These are phyloP conservation scores for Elymus sibiricus DNA, from an alignment of 176 grass and related monocot genomes.

Conservation along the genomic window DNA sequence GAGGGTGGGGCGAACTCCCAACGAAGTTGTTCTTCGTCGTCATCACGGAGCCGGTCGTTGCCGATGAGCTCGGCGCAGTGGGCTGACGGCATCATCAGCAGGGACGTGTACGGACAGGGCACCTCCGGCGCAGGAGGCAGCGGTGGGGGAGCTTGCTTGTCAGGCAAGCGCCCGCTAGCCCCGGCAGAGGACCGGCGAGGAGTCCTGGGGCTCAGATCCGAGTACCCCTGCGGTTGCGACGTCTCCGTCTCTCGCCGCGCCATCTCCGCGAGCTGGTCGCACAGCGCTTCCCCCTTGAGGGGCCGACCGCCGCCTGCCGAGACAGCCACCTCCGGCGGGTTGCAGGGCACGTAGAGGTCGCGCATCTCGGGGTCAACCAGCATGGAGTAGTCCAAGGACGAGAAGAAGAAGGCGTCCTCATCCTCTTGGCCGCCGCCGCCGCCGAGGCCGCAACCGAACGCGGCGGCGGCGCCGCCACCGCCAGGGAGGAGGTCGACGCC, in stretches of 20 bases:
- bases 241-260: constrained; percentile 31
- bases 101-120: constrained; percentile 53
- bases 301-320: not conserved
- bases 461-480: not conserved
- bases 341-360: constrained; percentile 69
- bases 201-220: constrained; percentile 52
- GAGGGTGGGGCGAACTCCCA: constrained; percentile 52
- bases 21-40: constrained; percentile 47
- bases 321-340: constrained; percentile 32
- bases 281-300: constrained; percentile 42
- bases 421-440: not conserved
- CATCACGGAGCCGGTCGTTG: constrained; percentile 17
- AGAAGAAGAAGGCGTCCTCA: constrained; percentile 36
- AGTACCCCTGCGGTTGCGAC: constrained; percentile 8
- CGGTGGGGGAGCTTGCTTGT: constrained; percentile 3
- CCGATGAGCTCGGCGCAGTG: constrained; percentile 38
- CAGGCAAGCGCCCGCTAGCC: constrained; percentile 19
- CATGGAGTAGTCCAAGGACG: constrained; percentile 45
- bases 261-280: constrained; percentile 65
- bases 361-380: constrained; percentile 41
- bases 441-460: not conserved
- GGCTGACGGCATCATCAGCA: constrained; percentile 48
- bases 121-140: not conserved
- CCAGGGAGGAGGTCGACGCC: constrained; percentile 47
- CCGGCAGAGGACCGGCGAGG: constrained; percentile 39